Evolutionary conservation across 495 filamentous ascomycete species (phyloP).

Genomic region (Mytilinidion resinicola): DNA sequence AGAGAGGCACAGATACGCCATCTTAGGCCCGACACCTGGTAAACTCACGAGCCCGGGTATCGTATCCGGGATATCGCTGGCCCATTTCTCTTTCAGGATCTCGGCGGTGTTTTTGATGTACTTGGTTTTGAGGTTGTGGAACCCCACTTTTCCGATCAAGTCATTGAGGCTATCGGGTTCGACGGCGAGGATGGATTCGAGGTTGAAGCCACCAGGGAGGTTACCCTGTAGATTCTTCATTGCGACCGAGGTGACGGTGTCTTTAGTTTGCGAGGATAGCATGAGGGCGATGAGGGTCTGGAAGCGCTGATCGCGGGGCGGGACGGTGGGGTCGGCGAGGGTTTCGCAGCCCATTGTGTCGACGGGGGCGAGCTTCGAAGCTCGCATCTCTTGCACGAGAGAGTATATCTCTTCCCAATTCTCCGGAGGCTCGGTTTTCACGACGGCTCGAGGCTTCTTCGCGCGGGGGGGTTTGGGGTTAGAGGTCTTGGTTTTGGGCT

Average conservation of each 20-base stretch:
- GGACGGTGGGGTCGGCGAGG: conserved; percentile 50
- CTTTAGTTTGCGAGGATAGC: conserved; percentile 95
- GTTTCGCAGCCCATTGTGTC: conserved; percentile 97
- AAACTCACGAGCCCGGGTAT: conserved; percentile 70
- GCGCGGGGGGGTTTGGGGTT: conserved; percentile 56
- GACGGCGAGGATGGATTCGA: conserved; percentile 73
- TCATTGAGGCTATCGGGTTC: conserved; percentile 64
- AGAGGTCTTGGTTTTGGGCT: conserved; percentile 40
- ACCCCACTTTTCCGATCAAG: conserved; percentile 79
- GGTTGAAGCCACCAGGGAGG: conserved; percentile 61
- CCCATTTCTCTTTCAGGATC: conserved; percentile 62
- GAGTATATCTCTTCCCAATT: conserved; percentile 84
- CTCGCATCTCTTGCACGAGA: conserved; percentile 71
- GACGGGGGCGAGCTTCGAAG: conserved; percentile 69
- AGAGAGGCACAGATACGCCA: conserved; percentile 88
- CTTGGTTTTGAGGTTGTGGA: conserved; percentile 92
- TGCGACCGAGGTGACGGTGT: conserved; percentile 82
- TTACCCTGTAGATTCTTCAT: conserved; percentile 73
- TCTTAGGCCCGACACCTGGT: conserved; percentile 93
- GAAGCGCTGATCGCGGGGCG: conserved; percentile 65
- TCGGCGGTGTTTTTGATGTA: conserved; percentile 75
- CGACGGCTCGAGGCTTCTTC: conserved; percentile 38
- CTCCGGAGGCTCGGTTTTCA: conserved; percentile 59
- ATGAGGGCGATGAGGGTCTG: conserved; percentile 90
- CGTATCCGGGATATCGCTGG: conserved; percentile 76